A percentile compares a stretch with the other conserved stretches of the same genome.
phyloP scores from a whole-genome alignment of 176 grass and related monocot genomes.

The Phragmites australis region DNA sequence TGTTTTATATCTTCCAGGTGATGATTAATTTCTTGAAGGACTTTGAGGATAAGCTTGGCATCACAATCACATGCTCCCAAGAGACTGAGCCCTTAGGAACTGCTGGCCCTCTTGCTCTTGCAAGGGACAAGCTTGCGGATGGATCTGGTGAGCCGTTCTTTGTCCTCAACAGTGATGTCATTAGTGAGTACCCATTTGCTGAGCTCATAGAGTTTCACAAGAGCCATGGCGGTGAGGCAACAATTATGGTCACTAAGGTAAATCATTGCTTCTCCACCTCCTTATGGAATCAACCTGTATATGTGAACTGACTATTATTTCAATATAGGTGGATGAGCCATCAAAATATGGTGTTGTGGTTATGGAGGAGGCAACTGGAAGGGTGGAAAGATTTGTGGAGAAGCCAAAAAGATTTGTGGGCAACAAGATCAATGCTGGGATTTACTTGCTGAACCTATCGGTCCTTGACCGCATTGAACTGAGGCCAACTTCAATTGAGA shows the following conservation, averaged over 20 bases:
- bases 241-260: constrained; percentile 98
- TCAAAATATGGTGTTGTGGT: constrained; percentile 97
- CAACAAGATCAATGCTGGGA: constrained; percentile 98
- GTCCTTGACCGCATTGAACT: constrained; percentile 83
- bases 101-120: constrained; percentile 87
- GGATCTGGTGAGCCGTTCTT: constrained; percentile 85
- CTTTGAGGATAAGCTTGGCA: constrained; percentile 83
- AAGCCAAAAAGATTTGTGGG: constrained; percentile 94
- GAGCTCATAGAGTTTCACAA: constrained; percentile 91
- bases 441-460: constrained; percentile 90
- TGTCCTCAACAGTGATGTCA: constrained; percentile 91
- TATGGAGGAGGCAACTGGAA: constrained; percentile 76
- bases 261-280: constrained; percentile 22
- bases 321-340: constrained; percentile 79
- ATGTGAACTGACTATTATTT: constrained; percentile 25
- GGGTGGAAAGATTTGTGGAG: constrained; percentile 85
- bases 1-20: constrained; percentile 50
- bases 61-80: constrained; percentile 97
- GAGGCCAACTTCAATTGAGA: constrained; percentile 95
- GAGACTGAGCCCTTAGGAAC: constrained; percentile 92
- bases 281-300: not conserved
- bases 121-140: constrained; percentile 84
- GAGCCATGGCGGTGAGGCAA: constrained; percentile 72
- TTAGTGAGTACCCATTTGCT: constrained; percentile 88
- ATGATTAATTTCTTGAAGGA: constrained; percentile 98